Evolutionary conservation across 306 rosid genomes (phyloP), one percentile per base, ranked within the genome.

Genomic region (Corylus americana): DNA sequence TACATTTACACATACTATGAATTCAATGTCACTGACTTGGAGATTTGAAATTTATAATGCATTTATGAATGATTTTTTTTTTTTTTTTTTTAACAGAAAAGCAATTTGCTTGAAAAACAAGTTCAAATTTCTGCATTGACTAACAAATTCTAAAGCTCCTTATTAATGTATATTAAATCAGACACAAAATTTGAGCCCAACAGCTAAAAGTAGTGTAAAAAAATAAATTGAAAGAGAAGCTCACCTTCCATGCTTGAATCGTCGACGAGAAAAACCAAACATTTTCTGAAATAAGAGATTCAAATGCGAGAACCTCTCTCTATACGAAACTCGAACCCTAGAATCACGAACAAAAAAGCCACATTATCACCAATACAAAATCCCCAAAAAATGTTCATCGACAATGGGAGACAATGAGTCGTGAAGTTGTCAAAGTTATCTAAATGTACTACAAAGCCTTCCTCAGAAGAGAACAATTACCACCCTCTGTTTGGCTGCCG

Each of bases 211-310:
- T 29, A 29, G 5, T 4, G 5, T 27, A 42, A 17, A 67, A 17
- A 67, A 67, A 42, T 39, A 20, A 20, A 67, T 10, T 20, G 35
- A 42, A 11, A 70, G 11, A 66, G 74, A 78, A 58, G 8, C 83
- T 76, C 78, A 92, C 97, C 97, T 88, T 77, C 90, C 93, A 76
- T 83, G 90, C 86, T 94, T 94, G 87, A 79, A 80, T 59, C 97
- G 97, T 78, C 96, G 86, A 70, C 98, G 97, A 85, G 96, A 88
- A 84, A 94, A 91, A 5, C 94, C 88, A 78, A 94, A 91, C 98
- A 94, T 94, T 73, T 83, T 12, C 55, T 71, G 55, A 64, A 61
- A 70, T 58, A 54, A 55, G 55, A 74, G 37, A 79, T 70, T 25
- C 12, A 67, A 63, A 72, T 80, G 68, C 6, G 77, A n/a, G 55